Evolutionary conservation across 2,329 filamentous ascomycete species (phyloP).

Genomic region (Rosellinia necatrix): DNA sequence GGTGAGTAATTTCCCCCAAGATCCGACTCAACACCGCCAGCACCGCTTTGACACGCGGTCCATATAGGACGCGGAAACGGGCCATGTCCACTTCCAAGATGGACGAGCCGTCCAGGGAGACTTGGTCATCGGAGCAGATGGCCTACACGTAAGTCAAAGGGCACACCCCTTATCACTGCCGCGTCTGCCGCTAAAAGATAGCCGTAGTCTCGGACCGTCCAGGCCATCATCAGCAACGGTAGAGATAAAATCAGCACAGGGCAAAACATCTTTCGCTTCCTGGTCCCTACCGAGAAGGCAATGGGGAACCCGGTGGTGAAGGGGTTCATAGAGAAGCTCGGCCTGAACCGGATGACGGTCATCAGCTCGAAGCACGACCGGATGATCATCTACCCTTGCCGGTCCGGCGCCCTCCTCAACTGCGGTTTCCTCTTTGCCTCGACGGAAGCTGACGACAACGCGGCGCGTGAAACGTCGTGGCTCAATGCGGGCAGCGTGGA

Average conservation of each 20-base stretch:
- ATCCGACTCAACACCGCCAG: neutral
- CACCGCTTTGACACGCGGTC: neutral
- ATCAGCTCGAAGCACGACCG: neutral
- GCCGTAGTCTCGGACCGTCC: constrained; percentile 6
- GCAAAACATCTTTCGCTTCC: constrained; percentile 21
- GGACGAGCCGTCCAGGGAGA: constrained; percentile 17
- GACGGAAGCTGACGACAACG: neutral
- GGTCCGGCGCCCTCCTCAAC: constrained; percentile 20
- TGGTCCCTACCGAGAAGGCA: constrained; percentile 16
- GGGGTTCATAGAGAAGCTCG: constrained; percentile 8
- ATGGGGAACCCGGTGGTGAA: neutral
- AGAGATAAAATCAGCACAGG: constrained; percentile 15
- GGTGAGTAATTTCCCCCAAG: constrained; percentile 10
- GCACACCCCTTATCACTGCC: neutral
- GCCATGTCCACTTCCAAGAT: constrained; percentile 18
- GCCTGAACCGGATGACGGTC: neutral
- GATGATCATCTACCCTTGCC: constrained; percentile 22
- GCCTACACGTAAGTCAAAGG: constrained; percentile 18
- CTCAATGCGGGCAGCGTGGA: constrained; percentile 12
- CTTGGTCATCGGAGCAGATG: constrained; percentile 23
- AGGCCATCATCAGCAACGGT: constrained; percentile 10
- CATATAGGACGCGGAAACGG: constrained; percentile 19
- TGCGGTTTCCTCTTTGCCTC: neutral
- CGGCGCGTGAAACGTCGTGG: constrained; percentile 12
- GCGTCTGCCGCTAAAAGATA: neutral